Base-by-base conservation (phyloP, 257 asterid species). In the Linaria vulgaris region DNA sequence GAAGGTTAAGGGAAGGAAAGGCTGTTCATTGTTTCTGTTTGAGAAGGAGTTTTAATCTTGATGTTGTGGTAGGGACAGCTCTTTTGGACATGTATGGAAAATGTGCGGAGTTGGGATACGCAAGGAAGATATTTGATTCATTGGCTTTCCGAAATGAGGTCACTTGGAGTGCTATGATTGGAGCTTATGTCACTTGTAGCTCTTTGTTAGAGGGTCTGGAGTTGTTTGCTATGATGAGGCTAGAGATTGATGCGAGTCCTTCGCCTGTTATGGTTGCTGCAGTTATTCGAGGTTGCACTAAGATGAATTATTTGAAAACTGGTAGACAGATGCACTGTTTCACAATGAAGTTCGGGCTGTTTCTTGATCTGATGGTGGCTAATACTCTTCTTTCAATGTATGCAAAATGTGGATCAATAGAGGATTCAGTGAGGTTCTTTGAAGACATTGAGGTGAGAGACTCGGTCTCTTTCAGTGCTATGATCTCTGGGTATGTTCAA, bases 31-130 rank as follows among this genome's bases (percentile, higher is more conserved):
- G 95, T 43, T 83, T 78, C 72, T 81, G 84, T 71, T 25, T 80
- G 60, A 81, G 94, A 71, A 86, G 79, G 76, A 77, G 83, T 25
- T 54, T 86, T 61, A 74, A 73, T 65, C 58, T 55, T 12, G 88
- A 80, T 59, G 86, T 81, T n/a, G 83, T 85, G 73, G 78, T 78
- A 45, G 96, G 87, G 38, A 91, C 98, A 20, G 90, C 86, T 68
- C 65, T 91, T 69, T 69, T 91, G 72, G 96, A 84, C 73, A 83
- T 84, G 92, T 88, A 91, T 54, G 98, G 95, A 11, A 91, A 91
- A 77, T 88, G 95, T 67, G 90, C 88, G 62, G 48, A 53, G 57
- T 75, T 91, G 72, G 71, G 46, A 61, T 79, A 88, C 58, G 84
- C 96, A 9, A 70, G 56, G 78, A 76, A 73, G 74, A 70, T 86